Percentiles rank a stretch among this genome's conserved stretches.
phyloP scores from a whole-genome alignment of 768 basidiomycete genomes.

The Xerocomus spinulosus region DNA sequence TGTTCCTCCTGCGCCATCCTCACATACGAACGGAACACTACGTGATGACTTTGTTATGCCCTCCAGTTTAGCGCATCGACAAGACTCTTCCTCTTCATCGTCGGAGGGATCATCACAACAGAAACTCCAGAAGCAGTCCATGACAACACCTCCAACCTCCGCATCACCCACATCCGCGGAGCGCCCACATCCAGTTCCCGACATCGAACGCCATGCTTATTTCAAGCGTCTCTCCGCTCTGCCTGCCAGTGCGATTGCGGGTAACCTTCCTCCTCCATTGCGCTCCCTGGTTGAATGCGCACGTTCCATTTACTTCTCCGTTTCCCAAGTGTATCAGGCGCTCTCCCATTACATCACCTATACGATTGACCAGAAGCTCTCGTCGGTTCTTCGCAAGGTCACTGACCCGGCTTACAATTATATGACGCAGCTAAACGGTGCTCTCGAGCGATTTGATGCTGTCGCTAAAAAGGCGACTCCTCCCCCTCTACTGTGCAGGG shows the following conservation, averaged over 20 bases:
- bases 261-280: slow-evolving; percentile 66
- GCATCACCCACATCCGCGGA: slow-evolving; percentile 39
- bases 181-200: slow-evolving; percentile 41
- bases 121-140: slow-evolving; percentile 20
- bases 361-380: slow-evolving; percentile 76
- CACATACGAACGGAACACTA: slow-evolving; percentile 11
- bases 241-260: slow-evolving; percentile 54
- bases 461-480: slow-evolving; percentile 67
- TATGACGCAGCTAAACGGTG: slow-evolving; percentile 79
- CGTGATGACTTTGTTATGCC: slow-evolving; percentile 34
- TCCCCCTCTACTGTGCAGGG: slow-evolving; percentile 65
- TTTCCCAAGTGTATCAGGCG: slow-evolving; percentile 87
- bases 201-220: slow-evolving; percentile 85
- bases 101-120: slow-evolving; percentile 27
- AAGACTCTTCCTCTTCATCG: slow-evolving; percentile 44
- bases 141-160: slow-evolving; percentile 31
- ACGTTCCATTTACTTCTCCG: slow-evolving; percentile 86
- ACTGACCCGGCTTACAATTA: slow-evolving; percentile 80
- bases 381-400: slow-evolving; percentile 76
- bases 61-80: slow-evolving; percentile 38
- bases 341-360: slow-evolving; percentile 84
- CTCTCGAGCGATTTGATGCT: slow-evolving; percentile 88
- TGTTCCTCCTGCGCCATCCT: slow-evolving; percentile 8
- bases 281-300: slow-evolving; percentile 78
- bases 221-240: slow-evolving; percentile 87